Evolutionary conservation across 768 basidiomycete genomes (phyloP).

Genomic region (Pilatotrama ljubarskyi): DNA sequence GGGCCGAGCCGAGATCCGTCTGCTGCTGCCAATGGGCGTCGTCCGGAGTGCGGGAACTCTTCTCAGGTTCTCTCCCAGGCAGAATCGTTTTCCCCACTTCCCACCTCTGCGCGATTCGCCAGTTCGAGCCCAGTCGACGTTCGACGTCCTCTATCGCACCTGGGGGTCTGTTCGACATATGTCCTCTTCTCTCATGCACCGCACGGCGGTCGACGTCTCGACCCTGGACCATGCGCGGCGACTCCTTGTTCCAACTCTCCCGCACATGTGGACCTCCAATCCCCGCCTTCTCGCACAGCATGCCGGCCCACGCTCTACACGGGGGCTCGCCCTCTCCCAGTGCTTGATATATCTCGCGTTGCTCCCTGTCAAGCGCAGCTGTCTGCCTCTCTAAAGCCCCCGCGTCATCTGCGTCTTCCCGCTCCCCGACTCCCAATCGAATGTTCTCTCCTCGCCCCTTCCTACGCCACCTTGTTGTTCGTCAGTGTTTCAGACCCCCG

Average conservation of each 20-base stretch:
- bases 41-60: background rate
- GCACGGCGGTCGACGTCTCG: background rate
- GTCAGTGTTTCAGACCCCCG: background rate
- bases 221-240: conserved; percentile 4
- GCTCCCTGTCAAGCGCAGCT: conserved; percentile 3
- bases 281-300: conserved; percentile 16
- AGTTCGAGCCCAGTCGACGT: conserved; percentile 1
- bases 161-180: background rate
- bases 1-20: conserved; percentile 21
- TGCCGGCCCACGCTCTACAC: conserved; percentile 2
- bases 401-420: background rate
- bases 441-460: conserved; percentile 8
- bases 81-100: background rate
- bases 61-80: conserved; percentile 10
- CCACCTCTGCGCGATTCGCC: background rate
- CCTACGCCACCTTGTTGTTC: conserved; percentile 9
- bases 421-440: conserved; percentile 3
- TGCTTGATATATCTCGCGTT: conserved; percentile 9
- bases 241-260: background rate
- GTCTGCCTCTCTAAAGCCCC: conserved; percentile 8
- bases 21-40: background rate
- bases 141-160: background rate
- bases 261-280: conserved; percentile 15
- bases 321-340: background rate
- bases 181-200: conserved; percentile 1